A percentile compares a stretch with the other conserved stretches of the same genome.
Evolutionary conservation across 768 basidiomycete species (phyloP).

Genomic region (Auricularia sp.): DNA sequence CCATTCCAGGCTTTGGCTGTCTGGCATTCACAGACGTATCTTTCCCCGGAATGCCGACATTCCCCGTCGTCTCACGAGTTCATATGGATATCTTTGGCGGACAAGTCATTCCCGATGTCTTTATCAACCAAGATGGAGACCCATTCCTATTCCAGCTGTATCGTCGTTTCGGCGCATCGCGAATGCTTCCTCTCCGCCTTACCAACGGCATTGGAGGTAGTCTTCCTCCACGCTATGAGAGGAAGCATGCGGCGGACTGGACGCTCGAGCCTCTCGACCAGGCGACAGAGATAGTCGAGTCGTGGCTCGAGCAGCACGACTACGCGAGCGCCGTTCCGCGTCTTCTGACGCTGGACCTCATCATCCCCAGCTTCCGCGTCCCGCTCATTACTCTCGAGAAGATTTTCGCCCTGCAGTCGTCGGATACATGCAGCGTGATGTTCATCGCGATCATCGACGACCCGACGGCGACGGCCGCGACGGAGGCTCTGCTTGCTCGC

Average conservation of each 20-base stretch:
- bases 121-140: conserved; percentile 51
- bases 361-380: conserved; percentile 49
- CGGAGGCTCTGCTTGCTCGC: conserved; percentile 25
- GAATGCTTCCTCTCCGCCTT: conserved; percentile 34
- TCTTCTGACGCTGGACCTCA: conserved; percentile 41
- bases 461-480: conserved; percentile 31
- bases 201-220: conserved; percentile 38
- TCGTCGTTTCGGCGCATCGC: conserved; percentile 41
- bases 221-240: conserved; percentile 35
- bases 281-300: conserved; percentile 26
- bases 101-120: conserved; percentile 37
- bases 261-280: conserved; percentile 35
- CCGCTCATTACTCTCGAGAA: conserved; percentile 31
- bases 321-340: conserved; percentile 16
- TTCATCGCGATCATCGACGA: conserved; percentile 51
- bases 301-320: conserved; percentile 24
- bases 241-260: conserved; percentile 36
- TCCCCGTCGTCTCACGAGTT: conserved; percentile 44
- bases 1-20: conserved; percentile 42
- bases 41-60: conserved; percentile 54
- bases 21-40: conserved; percentile 45
- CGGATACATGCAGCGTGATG: conserved; percentile 36
- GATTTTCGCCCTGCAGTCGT: conserved; percentile 35
- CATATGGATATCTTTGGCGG: conserved; percentile 49
- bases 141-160: conserved; percentile 52